phyloP scores from a whole-genome alignment of 2,329 filamentous ascomycete species.

The Talaromyces amestolkiae region DNA sequence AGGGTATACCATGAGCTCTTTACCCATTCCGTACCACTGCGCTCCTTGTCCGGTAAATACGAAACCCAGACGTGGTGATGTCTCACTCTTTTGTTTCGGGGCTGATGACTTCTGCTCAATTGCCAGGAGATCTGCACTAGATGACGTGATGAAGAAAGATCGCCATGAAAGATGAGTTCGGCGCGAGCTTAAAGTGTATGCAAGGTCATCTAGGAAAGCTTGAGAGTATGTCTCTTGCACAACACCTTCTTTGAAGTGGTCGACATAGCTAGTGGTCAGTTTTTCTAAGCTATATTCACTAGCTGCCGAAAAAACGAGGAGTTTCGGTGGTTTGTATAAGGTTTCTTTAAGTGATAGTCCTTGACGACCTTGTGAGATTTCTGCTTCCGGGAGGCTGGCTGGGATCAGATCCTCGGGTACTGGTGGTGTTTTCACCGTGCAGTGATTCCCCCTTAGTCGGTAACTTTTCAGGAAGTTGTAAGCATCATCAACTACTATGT shows the following conservation, averaged over 20 bases:
- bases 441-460: background rate
- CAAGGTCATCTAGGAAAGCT: background rate
- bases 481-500: background rate
- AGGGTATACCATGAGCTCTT: slow-evolving; percentile 20
- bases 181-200: background rate
- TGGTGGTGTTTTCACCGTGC: background rate
- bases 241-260: background rate
- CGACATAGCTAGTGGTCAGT: background rate
- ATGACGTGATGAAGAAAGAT: background rate
- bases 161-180: background rate
- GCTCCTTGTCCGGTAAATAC: slow-evolving; percentile 41
- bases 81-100: background rate
- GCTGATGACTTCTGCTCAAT: background rate
- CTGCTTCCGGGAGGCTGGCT: background rate
- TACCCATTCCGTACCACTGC: slow-evolving; percentile 36
- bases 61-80: slow-evolving; percentile 10
- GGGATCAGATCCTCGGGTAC: background rate
- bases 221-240: background rate
- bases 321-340: background rate
- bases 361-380: background rate
- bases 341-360: background rate
- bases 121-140: background rate
- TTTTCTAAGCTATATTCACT: background rate
- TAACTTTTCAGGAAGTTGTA: background rate
- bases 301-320: background rate